A percentile compares a stretch with the other conserved stretches of the same genome.
Conservation (phyloP, 2,329 filamentous ascomycete genomes). For the Curvularia spicifera region DNA sequence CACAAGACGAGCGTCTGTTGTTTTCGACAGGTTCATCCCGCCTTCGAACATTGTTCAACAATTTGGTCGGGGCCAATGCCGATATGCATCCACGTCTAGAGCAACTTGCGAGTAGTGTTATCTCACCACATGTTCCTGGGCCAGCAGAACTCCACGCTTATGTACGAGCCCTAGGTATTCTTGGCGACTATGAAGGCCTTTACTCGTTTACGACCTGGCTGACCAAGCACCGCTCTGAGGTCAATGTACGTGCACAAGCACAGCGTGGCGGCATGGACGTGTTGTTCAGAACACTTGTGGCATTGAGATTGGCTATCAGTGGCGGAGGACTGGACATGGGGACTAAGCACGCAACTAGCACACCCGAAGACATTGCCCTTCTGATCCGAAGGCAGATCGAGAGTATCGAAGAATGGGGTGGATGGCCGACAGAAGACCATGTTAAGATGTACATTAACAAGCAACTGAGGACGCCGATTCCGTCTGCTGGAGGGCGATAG, state of each 20-base stretch:
- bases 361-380: slow-evolving; percentile 41
- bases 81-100: slow-evolving; percentile 16
- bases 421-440: slow-evolving; percentile 54
- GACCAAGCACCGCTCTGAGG: slow-evolving; percentile 33
- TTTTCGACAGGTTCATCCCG: slow-evolving; percentile 25
- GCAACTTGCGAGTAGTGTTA: neutral
- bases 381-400: slow-evolving; percentile 45
- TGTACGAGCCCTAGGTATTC: slow-evolving; percentile 66
- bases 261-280: slow-evolving; percentile 31
- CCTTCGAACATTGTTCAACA: slow-evolving; percentile 38
- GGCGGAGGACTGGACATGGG: slow-evolving; percentile 19
- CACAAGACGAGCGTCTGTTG: slow-evolving; percentile 21
- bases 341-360: slow-evolving; percentile 15
- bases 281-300: slow-evolving; percentile 48
- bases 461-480: slow-evolving; percentile 22
- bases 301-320: slow-evolving; percentile 53
- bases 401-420: slow-evolving; percentile 49
- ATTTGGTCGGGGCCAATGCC: slow-evolving; percentile 28
- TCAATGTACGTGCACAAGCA: slow-evolving; percentile 37
- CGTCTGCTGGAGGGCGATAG: slow-evolving; percentile 24
- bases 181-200: slow-evolving; percentile 67
- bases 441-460: slow-evolving; percentile 45
- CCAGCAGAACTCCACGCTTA: slow-evolving; percentile 63
- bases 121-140: slow-evolving; percentile 54
- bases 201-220: slow-evolving; percentile 66